Evolutionary conservation across 1,284 basidiomycete species (phyloP).

Genomic region (Taiwanofungus camphoratus): DNA sequence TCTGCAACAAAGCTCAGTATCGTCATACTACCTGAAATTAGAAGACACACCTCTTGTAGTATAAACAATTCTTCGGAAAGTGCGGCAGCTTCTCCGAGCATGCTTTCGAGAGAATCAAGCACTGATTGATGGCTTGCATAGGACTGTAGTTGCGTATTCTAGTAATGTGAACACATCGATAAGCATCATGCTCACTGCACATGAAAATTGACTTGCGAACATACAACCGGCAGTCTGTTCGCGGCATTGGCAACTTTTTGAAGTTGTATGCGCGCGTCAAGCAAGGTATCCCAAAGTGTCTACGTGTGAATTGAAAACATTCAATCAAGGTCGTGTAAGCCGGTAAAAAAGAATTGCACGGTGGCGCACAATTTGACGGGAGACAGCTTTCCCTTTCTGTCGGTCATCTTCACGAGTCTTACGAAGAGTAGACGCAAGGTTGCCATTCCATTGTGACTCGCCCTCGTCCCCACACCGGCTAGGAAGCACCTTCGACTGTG

Average conservation of each 20-base stretch:
- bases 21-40: slow-evolving; percentile 2
- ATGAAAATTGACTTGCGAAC: slow-evolving; percentile 24
- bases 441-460: slow-evolving; percentile 21
- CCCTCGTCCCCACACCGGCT: slow-evolving; percentile 2
- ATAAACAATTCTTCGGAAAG: slow-evolving; percentile 65
- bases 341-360: neutral
- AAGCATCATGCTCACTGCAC: neutral
- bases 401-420: slow-evolving; percentile 60
- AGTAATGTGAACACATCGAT: neutral
- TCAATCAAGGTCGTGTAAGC: slow-evolving; percentile 1
- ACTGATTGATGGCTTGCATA: slow-evolving; percentile 25
- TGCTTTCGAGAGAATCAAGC: slow-evolving; percentile 31
- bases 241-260: slow-evolving; percentile 72
- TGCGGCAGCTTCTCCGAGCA: slow-evolving; percentile 52
- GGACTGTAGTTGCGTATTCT: slow-evolving; percentile 12
- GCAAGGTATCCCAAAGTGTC: slow-evolving; percentile 78
- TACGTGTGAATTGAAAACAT: slow-evolving; percentile 28
- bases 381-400: slow-evolving; percentile 77
- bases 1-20: slow-evolving; percentile 5
- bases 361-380: slow-evolving; percentile 70
- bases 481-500: neutral
- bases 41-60: slow-evolving; percentile 52
- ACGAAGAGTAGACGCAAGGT: slow-evolving; percentile 48
- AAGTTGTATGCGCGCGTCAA: slow-evolving; percentile 84
- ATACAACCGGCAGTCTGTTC: slow-evolving; percentile 55